Evolutionary conservation across 2,329 filamentous ascomycete genomes (phyloP).

Genomic region (Coniochaeta sp.): DNA sequence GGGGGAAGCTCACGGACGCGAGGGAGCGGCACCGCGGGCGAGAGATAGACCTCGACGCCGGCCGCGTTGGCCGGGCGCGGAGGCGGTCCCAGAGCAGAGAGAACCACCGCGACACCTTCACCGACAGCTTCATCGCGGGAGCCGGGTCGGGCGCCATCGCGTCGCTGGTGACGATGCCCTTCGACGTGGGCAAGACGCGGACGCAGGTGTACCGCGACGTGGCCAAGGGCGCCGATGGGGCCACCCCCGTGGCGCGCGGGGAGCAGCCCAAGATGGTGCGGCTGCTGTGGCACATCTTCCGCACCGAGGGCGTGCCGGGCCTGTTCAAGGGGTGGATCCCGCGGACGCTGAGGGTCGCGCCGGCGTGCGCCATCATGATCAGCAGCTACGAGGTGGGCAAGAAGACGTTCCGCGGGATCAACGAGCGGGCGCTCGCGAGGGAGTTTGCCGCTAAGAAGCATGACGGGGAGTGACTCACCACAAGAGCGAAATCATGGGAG

Average conservation of each 20-base stretch:
- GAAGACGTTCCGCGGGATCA: slow-evolving; percentile 71
- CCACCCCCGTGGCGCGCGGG: slow-evolving; percentile 39
- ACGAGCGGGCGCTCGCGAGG: slow-evolving; percentile 37
- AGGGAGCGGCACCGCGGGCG: slow-evolving; percentile 47
- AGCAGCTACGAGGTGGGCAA: slow-evolving; percentile 96
- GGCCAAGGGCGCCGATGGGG: slow-evolving; percentile 22
- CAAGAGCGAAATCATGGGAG: background rate
- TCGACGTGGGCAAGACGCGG: slow-evolving; percentile 94
- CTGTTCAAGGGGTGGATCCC: slow-evolving; percentile 91
- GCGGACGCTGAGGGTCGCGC: slow-evolving; percentile 86
- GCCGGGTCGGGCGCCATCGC: slow-evolving; percentile 77
- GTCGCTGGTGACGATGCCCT: slow-evolving; percentile 85
- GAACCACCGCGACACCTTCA: slow-evolving; percentile 68
- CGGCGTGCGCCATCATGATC: slow-evolving; percentile 98
- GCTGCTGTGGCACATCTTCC: slow-evolving; percentile 87
- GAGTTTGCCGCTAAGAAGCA: background rate
- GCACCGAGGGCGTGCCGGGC: slow-evolving; percentile 71
- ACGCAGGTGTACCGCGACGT: slow-evolving; percentile 73
- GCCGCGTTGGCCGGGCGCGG: slow-evolving; percentile 33
- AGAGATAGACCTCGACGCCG: slow-evolving; percentile 26
- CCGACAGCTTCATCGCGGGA: slow-evolving; percentile 85
- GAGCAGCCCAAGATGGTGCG: slow-evolving; percentile 74
- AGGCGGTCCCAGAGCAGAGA: slow-evolving; percentile 56
- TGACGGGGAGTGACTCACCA: background rate
- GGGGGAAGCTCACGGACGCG: slow-evolving; percentile 61